phyloP scores from a whole-genome alignment of 768 basidiomycete genomes.

The Asterophora lycoperdoides region DNA sequence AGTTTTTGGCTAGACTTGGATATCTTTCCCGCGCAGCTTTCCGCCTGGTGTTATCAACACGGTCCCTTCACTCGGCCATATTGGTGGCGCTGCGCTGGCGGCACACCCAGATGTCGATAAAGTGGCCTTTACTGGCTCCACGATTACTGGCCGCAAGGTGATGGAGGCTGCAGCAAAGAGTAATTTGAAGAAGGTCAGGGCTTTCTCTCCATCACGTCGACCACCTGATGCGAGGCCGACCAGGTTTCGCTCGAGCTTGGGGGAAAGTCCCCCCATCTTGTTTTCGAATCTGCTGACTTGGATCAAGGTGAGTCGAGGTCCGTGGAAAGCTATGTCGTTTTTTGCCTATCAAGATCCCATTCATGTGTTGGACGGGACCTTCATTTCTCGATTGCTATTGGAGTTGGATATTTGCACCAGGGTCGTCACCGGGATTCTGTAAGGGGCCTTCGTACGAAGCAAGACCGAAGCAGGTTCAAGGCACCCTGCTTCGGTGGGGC shows the following conservation, averaged over 20 bases:
- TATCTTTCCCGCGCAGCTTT: constrained; percentile 46
- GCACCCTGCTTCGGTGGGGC: not conserved
- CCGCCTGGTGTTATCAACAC: constrained; percentile 91
- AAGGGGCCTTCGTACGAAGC: too few relatives aligned
- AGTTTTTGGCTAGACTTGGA: not conserved
- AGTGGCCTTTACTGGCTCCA: constrained; percentile 93
- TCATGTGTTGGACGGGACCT: not conserved
- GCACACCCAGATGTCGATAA: constrained; percentile 86
- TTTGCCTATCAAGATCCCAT: not conserved
- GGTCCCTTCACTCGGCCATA: constrained; percentile 73
- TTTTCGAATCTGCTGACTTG: constrained; percentile 89
- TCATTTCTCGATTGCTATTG: too few relatives aligned
- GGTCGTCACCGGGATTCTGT: too few relatives aligned
- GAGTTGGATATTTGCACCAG: too few relatives aligned
- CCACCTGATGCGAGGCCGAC: constrained; percentile 5
- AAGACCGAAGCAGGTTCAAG: too few relatives aligned
- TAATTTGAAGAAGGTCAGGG: constrained; percentile 83
- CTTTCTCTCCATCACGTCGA: not conserved
- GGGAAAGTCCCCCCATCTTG: constrained; percentile 85
- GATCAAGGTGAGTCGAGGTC: constrained; percentile 77
- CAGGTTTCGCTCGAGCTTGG: constrained; percentile 91
- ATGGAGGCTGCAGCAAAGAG: constrained; percentile 90
- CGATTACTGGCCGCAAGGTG: constrained; percentile 82
- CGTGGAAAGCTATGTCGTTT: not conserved
- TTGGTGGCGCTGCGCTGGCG: constrained; percentile 84